These are phyloP conservation scores for Xerocomellus chrysenteron DNA, from an alignment of 768 basidiomycete genomes.

Conservation along the genomic window DNA sequence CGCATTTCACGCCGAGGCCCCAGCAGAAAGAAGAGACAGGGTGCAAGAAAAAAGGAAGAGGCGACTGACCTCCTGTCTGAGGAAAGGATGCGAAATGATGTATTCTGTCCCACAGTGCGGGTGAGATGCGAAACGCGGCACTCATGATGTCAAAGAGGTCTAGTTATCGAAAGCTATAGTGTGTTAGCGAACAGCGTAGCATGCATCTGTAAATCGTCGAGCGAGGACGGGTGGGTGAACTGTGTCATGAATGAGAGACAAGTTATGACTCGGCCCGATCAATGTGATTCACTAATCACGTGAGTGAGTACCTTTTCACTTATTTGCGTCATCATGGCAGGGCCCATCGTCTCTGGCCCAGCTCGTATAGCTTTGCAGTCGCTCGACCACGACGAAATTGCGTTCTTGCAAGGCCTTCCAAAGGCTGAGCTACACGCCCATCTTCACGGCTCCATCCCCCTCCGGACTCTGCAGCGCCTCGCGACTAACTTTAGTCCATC, in stretches of 20 bases:
- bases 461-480: slow-evolving; percentile 59
- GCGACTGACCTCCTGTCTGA: slow-evolving; percentile 78
- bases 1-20: too few relatives aligned
- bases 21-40: too few relatives aligned
- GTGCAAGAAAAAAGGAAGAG: not conserved
- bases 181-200: not conserved
- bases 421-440: slow-evolving; percentile 89
- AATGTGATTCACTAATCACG: slow-evolving; percentile 12
- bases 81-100: slow-evolving; percentile 90
- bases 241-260: not conserved
- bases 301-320: not conserved
- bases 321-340: not conserved
- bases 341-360: slow-evolving; percentile 21
- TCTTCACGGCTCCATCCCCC: slow-evolving; percentile 81
- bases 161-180: not conserved
- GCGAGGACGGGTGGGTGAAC: too few relatives aligned
- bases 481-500: slow-evolving; percentile 41
- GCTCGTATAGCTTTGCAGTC: slow-evolving; percentile 53
- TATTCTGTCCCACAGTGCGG: slow-evolving; percentile 84
- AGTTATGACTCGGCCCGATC: not conserved
- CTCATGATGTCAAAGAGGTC: slow-evolving; percentile 30
- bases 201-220: slow-evolving; percentile 2
- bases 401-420: slow-evolving; percentile 61
- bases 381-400: slow-evolving; percentile 48
- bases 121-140: slow-evolving; percentile 64